Conservation (phyloP, 305 asterid genomes). For the Fraxinus floribunda region DNA sequence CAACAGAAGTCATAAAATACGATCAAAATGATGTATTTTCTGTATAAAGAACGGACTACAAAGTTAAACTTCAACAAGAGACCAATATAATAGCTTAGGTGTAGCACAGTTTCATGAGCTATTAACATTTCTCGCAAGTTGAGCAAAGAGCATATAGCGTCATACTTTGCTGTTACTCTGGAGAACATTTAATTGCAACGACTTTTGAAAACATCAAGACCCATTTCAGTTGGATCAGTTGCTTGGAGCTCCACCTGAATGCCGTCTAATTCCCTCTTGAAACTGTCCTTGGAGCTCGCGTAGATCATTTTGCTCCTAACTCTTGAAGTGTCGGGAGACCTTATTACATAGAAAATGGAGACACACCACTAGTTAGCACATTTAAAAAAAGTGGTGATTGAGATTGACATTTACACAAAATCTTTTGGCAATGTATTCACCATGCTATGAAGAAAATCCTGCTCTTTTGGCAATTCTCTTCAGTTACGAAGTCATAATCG, state of each 20-base stretch:
- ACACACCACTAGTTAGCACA: background rate
- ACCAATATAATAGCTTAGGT: constrained; percentile 36
- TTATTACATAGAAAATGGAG: constrained; percentile 26
- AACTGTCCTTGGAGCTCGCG: constrained; percentile 75
- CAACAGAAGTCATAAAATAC: constrained; percentile 18
- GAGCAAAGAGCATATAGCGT: constrained; percentile 28
- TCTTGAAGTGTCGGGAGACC: constrained; percentile 69
- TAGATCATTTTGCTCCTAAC: constrained; percentile 80
- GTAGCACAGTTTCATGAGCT: constrained; percentile 41
- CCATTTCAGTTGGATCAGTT: constrained; percentile 76
- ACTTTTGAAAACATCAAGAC: constrained; percentile 65
- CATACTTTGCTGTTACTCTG: constrained; percentile 27
- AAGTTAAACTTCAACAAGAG: constrained; percentile 34
- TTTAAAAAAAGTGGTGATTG: background rate
- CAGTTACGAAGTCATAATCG: constrained; percentile 60
- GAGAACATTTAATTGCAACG: constrained; percentile 51
- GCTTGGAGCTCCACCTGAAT: constrained; percentile 81
- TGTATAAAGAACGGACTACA: constrained; percentile 24
- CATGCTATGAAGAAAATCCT: constrained; percentile 73
- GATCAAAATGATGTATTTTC: constrained; percentile 25
- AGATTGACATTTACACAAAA: background rate
- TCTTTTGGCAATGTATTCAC: constrained; percentile 32
- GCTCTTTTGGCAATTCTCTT: constrained; percentile 67
- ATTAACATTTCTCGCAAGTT: constrained; percentile 42
- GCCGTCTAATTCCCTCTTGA: constrained; percentile 76